Conservation (phyloP, 73 alveolate genomes). For the Blepharisma japonicum region DNA sequence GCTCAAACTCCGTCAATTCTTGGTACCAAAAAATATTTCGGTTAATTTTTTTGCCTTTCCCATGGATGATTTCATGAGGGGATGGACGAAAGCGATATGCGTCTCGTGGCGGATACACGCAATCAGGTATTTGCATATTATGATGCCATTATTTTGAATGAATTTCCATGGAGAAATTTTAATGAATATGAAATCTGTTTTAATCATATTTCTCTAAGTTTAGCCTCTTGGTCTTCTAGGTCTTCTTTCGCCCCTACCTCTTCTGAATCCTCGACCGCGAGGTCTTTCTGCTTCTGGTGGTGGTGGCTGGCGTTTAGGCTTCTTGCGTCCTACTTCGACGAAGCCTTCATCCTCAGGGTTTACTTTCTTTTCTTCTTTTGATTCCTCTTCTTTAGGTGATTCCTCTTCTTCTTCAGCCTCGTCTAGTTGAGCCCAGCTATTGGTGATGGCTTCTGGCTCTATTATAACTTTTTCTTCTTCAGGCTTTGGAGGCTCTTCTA, state of each 20-base stretch:
- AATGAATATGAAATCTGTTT: too few species aligned
- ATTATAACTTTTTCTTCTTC: conserved; percentile 1
- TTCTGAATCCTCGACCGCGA: not conserved
- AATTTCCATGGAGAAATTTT: too few species aligned
- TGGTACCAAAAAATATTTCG: conserved; percentile 6
- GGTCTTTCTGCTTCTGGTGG: conserved; percentile 4
- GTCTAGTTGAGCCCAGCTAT: not conserved
- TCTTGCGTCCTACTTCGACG: not conserved
- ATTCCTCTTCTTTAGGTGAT: conserved; percentile 2
- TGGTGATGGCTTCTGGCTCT: not conserved
- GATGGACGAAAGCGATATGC: conserved; percentile 9
- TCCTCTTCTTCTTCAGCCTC: conserved; percentile 3
- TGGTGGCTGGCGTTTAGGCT: not conserved
- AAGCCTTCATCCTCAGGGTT: not conserved
- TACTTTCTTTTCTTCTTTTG: conserved; percentile 39
- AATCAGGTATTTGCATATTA: not conserved
- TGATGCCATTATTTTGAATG: too few species aligned
- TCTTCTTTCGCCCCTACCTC: not conserved
- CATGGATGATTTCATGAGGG: not conserved
- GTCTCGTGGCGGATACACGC: conserved; percentile 2
- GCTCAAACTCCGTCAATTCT: not conserved
- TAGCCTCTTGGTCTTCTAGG: not conserved
- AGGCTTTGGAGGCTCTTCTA: not conserved
- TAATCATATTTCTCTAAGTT: too few species aligned
- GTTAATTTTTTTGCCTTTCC: conserved; percentile 6